These are phyloP conservation scores for Hyphopichia khmerensis DNA, from an alignment of 1,139 yeast species.

Conservation along the genomic window DNA sequence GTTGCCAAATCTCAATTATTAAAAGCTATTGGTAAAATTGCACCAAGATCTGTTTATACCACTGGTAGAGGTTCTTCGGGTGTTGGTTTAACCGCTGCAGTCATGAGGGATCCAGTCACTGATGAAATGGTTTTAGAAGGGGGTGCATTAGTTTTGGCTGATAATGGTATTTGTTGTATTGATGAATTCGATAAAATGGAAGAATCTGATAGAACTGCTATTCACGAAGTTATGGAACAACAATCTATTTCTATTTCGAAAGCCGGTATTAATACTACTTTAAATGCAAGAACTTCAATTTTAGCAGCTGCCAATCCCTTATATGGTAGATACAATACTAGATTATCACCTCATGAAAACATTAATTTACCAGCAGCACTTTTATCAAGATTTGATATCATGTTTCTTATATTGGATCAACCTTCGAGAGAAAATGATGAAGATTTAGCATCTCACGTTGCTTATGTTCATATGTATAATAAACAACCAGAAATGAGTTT, in stretches of 20 bases:
- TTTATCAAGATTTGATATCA: conserved; percentile 89
- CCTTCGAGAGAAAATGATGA: conserved; percentile 83
- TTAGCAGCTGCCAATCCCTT: conserved; percentile 98
- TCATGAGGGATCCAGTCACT: conserved; percentile 97
- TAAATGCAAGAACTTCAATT: conserved; percentile 94
- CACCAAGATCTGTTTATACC: conserved; percentile 96
- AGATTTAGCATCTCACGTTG: conserved; percentile 86
- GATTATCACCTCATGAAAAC: conserved; percentile 88
- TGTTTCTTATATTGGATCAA: conserved; percentile 82
- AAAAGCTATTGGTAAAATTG: conserved; percentile 87
- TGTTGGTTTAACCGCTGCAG: conserved; percentile 98
- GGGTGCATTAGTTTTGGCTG: conserved; percentile 96
- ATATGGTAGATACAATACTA: conserved; percentile 91
- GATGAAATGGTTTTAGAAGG: conserved; percentile 99
- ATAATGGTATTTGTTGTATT: conserved; percentile 97
- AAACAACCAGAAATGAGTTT: conserved; percentile 77
- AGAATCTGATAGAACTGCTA: conserved; percentile 94
- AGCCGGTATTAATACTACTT: conserved; percentile 96
- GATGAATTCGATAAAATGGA: conserved; percentile 99
- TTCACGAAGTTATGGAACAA: conserved; percentile 99
- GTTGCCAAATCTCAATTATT: conserved; percentile 97
- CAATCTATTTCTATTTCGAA: conserved; percentile 96
- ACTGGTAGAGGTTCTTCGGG: conserved; percentile 99
- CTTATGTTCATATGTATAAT: conserved; percentile 93
- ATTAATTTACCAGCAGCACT: conserved; percentile 97